Percentiles rank a stretch among this genome's conserved stretches.
Evolutionary conservation across 2,329 filamentous ascomycete genomes (phyloP).

Genomic region (Drechslerella coelobrocha): DNA sequence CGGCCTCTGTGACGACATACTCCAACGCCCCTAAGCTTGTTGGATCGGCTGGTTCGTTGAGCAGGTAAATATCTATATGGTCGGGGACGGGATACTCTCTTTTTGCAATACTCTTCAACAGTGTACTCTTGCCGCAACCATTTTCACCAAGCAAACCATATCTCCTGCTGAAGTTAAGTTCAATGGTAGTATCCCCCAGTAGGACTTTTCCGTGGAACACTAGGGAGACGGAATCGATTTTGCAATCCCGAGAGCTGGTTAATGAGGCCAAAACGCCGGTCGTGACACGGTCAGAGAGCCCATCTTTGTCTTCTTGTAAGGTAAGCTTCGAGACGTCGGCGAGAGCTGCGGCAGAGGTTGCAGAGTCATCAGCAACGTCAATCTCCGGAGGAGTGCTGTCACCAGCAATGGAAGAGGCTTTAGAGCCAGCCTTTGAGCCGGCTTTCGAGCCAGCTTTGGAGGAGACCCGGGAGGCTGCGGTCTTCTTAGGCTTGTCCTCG

Average conservation of each 20-base stretch:
- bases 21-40: slow-evolving; percentile 89
- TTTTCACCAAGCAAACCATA: slow-evolving; percentile 98
- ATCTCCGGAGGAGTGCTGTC: slow-evolving; percentile 69
- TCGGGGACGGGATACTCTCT: slow-evolving; percentile 96
- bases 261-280: slow-evolving; percentile 93
- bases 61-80: slow-evolving; percentile 95
- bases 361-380: slow-evolving; percentile 67
- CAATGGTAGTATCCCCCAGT: slow-evolving; percentile 89
- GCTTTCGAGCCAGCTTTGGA: slow-evolving; percentile 72
- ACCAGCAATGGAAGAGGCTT: slow-evolving; percentile 72
- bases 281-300: slow-evolving; percentile 95
- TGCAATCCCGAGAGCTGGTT: slow-evolving; percentile 86
- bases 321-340: slow-evolving; percentile 85
- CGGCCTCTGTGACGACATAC: slow-evolving; percentile 94
- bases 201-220: slow-evolving; percentile 98
- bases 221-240: slow-evolving; percentile 89
- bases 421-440: slow-evolving; percentile 60
- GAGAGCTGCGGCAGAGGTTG: slow-evolving; percentile 74
- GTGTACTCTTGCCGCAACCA: slow-evolving; percentile 98
- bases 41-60: slow-evolving; percentile 94
- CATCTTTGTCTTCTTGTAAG: slow-evolving; percentile 93
- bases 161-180: slow-evolving; percentile 88
- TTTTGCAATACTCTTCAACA: slow-evolving; percentile 90
- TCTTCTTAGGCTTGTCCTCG: slow-evolving; percentile 80
- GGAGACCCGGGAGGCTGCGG: slow-evolving; percentile 71